Evolutionary conservation across 2,329 filamentous ascomycete genomes (phyloP).

Genomic region (Mycogone perniciosa): DNA sequence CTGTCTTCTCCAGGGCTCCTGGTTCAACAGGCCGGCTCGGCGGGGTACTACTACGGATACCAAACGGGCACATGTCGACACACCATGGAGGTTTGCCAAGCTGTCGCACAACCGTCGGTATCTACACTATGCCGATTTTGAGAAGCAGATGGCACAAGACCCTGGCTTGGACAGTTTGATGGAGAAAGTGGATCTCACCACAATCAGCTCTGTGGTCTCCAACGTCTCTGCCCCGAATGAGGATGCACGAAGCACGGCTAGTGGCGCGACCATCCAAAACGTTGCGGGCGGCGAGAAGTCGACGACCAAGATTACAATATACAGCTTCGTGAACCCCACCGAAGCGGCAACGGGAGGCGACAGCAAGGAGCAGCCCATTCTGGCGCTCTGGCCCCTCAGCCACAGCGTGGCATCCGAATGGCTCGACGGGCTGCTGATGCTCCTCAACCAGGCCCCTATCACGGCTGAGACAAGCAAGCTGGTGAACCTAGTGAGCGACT

Average conservation of each 20-base stretch:
- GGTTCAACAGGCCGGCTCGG: constrained; percentile 60
- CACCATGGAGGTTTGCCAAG: constrained; percentile 74
- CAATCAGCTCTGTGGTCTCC: constrained; percentile 87
- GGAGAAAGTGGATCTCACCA: constrained; percentile 80
- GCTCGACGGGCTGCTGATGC: constrained; percentile 91
- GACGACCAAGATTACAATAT: constrained; percentile 86
- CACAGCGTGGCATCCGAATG: constrained; percentile 88
- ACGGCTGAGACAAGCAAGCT: constrained; percentile 94
- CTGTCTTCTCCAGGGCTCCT: constrained; percentile 80
- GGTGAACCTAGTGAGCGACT: constrained; percentile 77
- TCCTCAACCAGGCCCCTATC: constrained; percentile 90
- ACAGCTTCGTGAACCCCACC: constrained; percentile 55
- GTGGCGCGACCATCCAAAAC: constrained; percentile 37
- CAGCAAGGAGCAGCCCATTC: constrained; percentile 61
- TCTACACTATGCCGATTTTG: constrained; percentile 85
- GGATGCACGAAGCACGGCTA: constrained; percentile 40
- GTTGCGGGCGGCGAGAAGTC: constrained; percentile 33
- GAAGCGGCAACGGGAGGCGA: constrained; percentile 31
- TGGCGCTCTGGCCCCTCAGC: constrained; percentile 75
- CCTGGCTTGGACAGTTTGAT: constrained; percentile 67
- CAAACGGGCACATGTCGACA: constrained; percentile 40
- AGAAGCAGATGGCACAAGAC: constrained; percentile 53
- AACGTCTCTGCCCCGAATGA: constrained; percentile 69
- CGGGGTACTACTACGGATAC: constrained; percentile 19
- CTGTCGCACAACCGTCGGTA: constrained; percentile 87